Evolutionary conservation across 768 basidiomycete genomes (phyloP).

Genomic region (Boletus insuetus): DNA sequence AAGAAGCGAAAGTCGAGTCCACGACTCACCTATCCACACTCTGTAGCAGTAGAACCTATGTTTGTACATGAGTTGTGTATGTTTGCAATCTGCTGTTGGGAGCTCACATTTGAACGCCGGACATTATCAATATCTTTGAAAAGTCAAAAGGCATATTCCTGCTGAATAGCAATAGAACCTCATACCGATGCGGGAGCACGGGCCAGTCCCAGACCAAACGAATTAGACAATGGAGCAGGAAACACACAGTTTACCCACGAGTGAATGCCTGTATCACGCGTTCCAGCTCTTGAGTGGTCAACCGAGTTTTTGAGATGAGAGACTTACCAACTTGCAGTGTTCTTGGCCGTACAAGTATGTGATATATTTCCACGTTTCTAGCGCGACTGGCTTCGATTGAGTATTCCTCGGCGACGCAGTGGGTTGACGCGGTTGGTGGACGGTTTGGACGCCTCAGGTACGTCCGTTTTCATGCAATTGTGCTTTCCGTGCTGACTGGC

Average conservation of each 20-base stretch:
- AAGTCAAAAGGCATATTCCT: neutral
- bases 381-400: no score
- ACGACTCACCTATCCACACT: slow-evolving; percentile 4
- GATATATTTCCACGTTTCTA: neutral
- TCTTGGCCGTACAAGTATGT: neutral
- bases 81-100: neutral
- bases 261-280: neutral
- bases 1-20: neutral
- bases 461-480: no score
- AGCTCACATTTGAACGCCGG: neutral
- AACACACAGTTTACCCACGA: neutral
- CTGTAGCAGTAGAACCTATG: slow-evolving; percentile 1
- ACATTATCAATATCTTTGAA: neutral
- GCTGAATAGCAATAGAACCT: neutral
- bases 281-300: neutral
- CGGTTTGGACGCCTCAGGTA: no score
- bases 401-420: no score
- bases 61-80: neutral
- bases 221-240: neutral
- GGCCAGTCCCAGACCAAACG: neutral
- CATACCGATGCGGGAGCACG: neutral
- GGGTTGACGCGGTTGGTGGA: no score
- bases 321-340: neutral
- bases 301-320: no score
- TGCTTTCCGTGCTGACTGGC: no score